Percentiles rank a stretch among this genome's conserved stretches.
Evolutionary conservation across 2,329 filamentous ascomycete species (phyloP).

Genomic region (Zalaria obscura): DNA sequence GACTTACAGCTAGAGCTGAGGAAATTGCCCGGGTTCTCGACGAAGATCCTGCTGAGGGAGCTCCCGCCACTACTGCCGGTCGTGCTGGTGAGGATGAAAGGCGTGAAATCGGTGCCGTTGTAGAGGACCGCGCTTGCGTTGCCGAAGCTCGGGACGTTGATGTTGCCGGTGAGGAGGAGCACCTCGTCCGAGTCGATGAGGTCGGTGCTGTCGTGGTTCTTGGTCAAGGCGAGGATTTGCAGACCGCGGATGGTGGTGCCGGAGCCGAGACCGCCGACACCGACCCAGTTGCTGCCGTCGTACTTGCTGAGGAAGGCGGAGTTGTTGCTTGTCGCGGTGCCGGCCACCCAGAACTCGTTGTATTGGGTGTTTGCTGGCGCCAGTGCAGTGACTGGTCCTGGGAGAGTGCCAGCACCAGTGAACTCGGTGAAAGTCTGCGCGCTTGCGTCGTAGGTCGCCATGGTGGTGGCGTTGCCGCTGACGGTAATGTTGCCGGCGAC

Average conservation of each 20-base stretch:
- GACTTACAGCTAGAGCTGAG: conserved; percentile 51
- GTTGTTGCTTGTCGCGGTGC: conserved; percentile 44
- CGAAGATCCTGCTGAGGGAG: conserved; percentile 69
- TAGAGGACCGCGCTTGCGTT: conserved; percentile 76
- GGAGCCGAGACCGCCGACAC: conserved; percentile 49
- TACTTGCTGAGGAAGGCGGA: conserved; percentile 72
- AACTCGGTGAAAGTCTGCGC: conserved; percentile 52
- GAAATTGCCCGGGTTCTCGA: conserved; percentile 59
- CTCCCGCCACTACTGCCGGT: conserved; percentile 47
- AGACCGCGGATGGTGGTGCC: conserved; percentile 62
- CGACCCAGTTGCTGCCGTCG: conserved; percentile 56
- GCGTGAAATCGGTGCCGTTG: conserved; percentile 64
- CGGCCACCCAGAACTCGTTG: conserved; percentile 69
- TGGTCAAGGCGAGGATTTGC: conserved; percentile 62
- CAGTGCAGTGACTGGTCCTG: conserved; percentile 67
- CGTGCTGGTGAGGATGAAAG: conserved; percentile 67
- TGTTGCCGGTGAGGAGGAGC: conserved; percentile 72
- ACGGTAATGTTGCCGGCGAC: conserved; percentile 65
- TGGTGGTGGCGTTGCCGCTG: conserved; percentile 47
- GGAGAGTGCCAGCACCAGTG: conserved; percentile 48
- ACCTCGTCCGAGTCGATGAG: conserved; percentile 54
- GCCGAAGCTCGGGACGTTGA: conserved; percentile 63
- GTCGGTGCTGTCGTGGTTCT: conserved; percentile 49
- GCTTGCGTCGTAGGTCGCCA: conserved; percentile 61
- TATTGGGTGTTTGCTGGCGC: conserved; percentile 58